Evolutionary conservation across 176 grass and related monocot species (phyloP).

Genomic region (Oryza longistaminata): DNA sequence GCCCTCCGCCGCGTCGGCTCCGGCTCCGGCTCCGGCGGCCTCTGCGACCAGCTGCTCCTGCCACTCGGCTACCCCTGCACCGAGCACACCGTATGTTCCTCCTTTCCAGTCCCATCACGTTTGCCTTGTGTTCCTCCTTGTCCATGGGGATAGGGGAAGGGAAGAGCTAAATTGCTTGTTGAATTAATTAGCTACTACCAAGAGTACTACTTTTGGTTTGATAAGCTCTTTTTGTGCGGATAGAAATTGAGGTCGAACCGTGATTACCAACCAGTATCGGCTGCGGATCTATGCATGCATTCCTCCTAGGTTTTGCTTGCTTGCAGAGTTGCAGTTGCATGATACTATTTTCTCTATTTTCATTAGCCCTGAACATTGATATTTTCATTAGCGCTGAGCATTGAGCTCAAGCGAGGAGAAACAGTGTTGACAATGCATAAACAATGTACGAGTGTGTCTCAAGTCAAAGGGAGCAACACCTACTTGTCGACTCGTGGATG

Average conservation of each 20-base stretch:
- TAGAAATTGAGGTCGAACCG: neutral
- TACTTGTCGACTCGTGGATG: neutral
- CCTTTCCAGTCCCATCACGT: neutral
- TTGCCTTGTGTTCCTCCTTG: neutral
- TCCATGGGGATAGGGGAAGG: neutral
- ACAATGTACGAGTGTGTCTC: neutral
- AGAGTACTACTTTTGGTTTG: neutral
- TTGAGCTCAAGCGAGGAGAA: neutral
- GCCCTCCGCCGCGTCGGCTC: slow-evolving; percentile 31
- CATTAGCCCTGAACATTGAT: neutral
- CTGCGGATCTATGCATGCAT: neutral
- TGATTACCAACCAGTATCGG: neutral
- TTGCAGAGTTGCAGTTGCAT: neutral
- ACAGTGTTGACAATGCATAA: neutral
- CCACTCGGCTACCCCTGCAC: slow-evolving; percentile 77
- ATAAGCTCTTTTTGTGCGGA: neutral
- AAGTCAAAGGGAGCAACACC: neutral
- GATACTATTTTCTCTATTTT: neutral
- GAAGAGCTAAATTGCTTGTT: neutral
- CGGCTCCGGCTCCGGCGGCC: slow-evolving; percentile 27
- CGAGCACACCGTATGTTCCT: slow-evolving; percentile 66
- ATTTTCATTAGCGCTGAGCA: neutral
- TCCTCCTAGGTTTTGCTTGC: slow-evolving; percentile 1
- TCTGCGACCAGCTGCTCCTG: slow-evolving; percentile 70
- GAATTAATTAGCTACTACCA: neutral